phyloP scores from a whole-genome alignment of 192 early-diverging fungal genomes.

The Podila epigama region DNA sequence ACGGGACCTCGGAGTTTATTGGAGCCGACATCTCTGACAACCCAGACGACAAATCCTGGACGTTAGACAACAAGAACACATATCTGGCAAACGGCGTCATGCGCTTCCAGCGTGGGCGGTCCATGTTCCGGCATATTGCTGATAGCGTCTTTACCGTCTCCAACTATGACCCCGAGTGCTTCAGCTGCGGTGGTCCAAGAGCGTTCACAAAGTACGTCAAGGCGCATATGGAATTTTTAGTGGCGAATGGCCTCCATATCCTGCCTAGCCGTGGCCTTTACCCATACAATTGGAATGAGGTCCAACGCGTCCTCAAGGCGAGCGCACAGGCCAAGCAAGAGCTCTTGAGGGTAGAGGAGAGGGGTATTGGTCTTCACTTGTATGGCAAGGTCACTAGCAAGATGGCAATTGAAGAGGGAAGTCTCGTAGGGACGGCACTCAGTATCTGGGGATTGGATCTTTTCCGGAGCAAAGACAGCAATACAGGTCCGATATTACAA shows the following conservation, averaged over 20 bases:
- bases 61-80: conserved; percentile 56
- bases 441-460: conserved; percentile 60
- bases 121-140: conserved; percentile 61
- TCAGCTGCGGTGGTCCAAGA: conserved; percentile 66
- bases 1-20: conserved; percentile 61
- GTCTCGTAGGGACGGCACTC: conserved; percentile 55
- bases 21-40: conserved; percentile 60
- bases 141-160: conserved; percentile 56
- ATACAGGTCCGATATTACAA: conserved; percentile 18
- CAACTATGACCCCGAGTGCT: conserved; percentile 59
- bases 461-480: background rate
- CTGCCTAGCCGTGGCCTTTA: conserved; percentile 56
- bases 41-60: conserved; percentile 55
- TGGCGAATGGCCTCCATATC: conserved; percentile 53
- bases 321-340: conserved; percentile 51
- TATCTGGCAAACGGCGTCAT: conserved; percentile 65
- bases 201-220: conserved; percentile 64
- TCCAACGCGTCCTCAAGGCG: conserved; percentile 41
- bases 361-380: conserved; percentile 58
- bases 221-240: conserved; percentile 47
- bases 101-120: conserved; percentile 62
- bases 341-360: conserved; percentile 41
- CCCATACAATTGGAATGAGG: conserved; percentile 58
- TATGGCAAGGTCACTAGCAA: conserved; percentile 66
- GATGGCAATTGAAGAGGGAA: conserved; percentile 52